Conservation (phyloP, 208 protist genomes). For the Leishmania tropica region DNA sequence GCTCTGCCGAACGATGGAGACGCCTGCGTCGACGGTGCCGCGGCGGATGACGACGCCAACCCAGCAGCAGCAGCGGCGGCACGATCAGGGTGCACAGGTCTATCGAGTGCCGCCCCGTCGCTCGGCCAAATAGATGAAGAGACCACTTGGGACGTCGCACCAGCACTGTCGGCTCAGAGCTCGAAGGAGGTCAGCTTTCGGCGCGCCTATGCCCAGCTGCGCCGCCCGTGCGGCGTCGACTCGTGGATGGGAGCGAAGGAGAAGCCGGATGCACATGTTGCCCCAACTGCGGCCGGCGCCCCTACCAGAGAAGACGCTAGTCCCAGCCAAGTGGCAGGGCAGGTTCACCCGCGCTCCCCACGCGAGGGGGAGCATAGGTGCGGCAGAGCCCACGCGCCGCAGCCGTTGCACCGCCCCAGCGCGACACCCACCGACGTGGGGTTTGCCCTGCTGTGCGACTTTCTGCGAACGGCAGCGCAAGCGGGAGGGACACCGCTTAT, state of each 20-base stretch:
- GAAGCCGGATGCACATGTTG: not conserved
- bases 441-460: conserved; percentile 18
- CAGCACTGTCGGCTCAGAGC: not conserved
- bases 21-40: not conserved
- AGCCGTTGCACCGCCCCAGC: no score
- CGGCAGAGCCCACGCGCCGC: not conserved
- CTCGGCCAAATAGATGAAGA: not conserved
- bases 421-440: conserved; percentile 15
- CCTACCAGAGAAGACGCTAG: not conserved
- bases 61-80: not conserved
- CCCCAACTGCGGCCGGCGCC: not conserved
- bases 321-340: not conserved
- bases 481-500: conserved; percentile 3
- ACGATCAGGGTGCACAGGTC: not conserved
- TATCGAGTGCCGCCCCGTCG: not conserved
- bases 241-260: not conserved
- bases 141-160: not conserved
- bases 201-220: conserved; percentile 9
- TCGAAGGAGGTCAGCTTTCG: conserved; percentile 30
- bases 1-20: conserved; percentile 26
- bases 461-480: conserved; percentile 2
- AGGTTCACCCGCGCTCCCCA: conserved; percentile 5
- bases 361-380: not conserved
- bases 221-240: not conserved
- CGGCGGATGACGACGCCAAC: not conserved